Evolutionary conservation across 176 grass and related monocot species (phyloP).

Genomic region (Puccinellia tenuiflora): DNA sequence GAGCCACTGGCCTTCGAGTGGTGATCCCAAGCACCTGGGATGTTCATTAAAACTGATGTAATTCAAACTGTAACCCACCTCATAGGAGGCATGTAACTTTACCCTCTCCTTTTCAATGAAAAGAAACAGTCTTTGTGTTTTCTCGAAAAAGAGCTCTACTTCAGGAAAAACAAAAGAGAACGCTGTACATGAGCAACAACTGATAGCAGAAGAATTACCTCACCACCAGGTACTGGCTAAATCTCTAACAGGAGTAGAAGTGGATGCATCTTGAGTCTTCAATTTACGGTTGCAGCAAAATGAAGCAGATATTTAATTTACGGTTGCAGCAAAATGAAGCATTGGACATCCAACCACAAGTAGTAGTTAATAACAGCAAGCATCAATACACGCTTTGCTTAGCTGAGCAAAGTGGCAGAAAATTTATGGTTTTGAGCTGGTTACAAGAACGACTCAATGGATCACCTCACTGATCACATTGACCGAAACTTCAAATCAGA

Average conservation of each 20-base stretch:
- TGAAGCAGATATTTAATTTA: neutral
- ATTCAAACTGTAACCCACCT: no score
- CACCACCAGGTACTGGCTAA: neutral
- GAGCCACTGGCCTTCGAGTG: no score
- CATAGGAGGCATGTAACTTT: no score
- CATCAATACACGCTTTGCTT: slow-evolving; percentile 1
- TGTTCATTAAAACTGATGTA: no score
- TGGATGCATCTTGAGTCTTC: neutral
- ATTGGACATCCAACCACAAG: neutral
- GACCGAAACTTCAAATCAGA: neutral
- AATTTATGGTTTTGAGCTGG: neutral
- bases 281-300: neutral
- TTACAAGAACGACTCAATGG: neutral
- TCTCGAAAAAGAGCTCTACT: neutral
- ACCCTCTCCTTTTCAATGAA: no score
- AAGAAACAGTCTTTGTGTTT: no score
- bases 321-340: neutral
- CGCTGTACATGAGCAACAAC: neutral
- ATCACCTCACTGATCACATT: neutral
- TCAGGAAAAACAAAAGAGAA: neutral
- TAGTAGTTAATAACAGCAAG: neutral
- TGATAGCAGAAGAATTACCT: neutral
- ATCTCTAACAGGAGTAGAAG: neutral
- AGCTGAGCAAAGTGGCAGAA: neutral
- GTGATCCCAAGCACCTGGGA: no score